Base-by-base conservation (phyloP, 2,329 filamentous ascomycete species). In the Bimuria novae-zelandiae region DNA sequence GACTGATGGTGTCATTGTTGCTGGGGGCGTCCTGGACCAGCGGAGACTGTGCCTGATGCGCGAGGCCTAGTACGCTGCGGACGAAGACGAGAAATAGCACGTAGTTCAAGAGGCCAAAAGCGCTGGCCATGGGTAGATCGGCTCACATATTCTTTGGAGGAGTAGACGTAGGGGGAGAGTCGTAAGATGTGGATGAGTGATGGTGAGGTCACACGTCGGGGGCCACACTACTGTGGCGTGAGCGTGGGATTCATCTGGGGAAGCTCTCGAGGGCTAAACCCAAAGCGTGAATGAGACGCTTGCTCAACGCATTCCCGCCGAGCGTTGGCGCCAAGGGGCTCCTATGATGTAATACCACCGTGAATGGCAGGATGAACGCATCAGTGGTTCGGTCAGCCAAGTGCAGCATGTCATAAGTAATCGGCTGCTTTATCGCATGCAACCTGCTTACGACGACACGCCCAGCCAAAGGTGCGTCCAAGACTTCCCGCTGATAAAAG, bases 1-100 rank as follows among this genome's bases (percentile, higher is more conserved):
- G 67, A 4, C 89, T 86, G 51, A 94, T 71, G 58, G 66, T 72
- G 56, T 65, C 65, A 21, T 47, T 47, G 57, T 67, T 68, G 60
- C 55, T 47, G 37, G 21, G 16, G n/a, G 35, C 49, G 55, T n/a
- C n/a, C n/a, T n/a, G n/a, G n/a, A n/a, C n/a, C n/a, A 50, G 43
- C 51, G 58, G 53, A 59, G 68, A 62, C 55, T 59, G 62, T 59
- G 64, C 59, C 22, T 75, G 59, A 17, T 75, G 64, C 12, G 52
- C 45, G 11, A 42, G 54, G 41, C 55, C 46, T 44, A 52, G 61
- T 45, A 48, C 42, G 36, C 51, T 48, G 33, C 37, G 30, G 32
- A 54, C 45, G 27, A 43, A 52, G 32, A 54, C 23, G 44, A 60
- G 51, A 23, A 61, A 49, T 46, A 64, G 57, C 47, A 64, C 49